phyloP scores from a whole-genome alignment of 768 basidiomycete species.

The Pleurotus citrinopileatus region DNA sequence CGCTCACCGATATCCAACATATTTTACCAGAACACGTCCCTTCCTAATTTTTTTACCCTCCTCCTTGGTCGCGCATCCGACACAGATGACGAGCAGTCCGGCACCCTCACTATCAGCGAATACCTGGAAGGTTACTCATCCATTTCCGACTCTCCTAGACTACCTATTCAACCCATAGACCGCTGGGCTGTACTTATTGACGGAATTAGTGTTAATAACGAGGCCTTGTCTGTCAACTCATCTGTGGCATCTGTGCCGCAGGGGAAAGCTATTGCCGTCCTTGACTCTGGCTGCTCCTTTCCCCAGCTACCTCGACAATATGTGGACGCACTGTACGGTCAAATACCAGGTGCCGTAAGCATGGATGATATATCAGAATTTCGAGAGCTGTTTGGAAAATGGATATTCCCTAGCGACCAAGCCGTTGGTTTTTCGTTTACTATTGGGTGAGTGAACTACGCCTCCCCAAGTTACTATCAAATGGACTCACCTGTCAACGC shows the following conservation, averaged over 20 bases:
- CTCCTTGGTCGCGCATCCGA: slow-evolving; percentile 60
- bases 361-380: slow-evolving; percentile 22
- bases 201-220: slow-evolving; percentile 59
- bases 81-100: slow-evolving; percentile 46
- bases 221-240: slow-evolving; percentile 42
- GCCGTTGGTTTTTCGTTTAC: slow-evolving; percentile 65
- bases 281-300: slow-evolving; percentile 70
- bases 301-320: slow-evolving; percentile 57
- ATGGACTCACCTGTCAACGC: background rate
- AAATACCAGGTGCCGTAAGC: slow-evolving; percentile 51
- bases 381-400: slow-evolving; percentile 41
- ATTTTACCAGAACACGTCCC: slow-evolving; percentile 52
- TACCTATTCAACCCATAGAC: slow-evolving; percentile 49
- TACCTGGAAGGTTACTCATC: slow-evolving; percentile 44
- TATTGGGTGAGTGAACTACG: slow-evolving; percentile 43
- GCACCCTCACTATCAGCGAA: slow-evolving; percentile 63
- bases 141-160: slow-evolving; percentile 47
- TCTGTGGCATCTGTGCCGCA: slow-evolving; percentile 40
- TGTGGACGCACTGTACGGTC: slow-evolving; percentile 53
- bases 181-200: slow-evolving; percentile 47
- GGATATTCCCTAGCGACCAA: slow-evolving; percentile 61
- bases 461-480: background rate
- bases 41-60: slow-evolving; percentile 60
- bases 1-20: slow-evolving; percentile 61
- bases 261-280: slow-evolving; percentile 47